These are phyloP conservation scores for Smittium mucronatum DNA, from an alignment of 371 early-diverging fungal genomes.

Conservation along the genomic window DNA sequence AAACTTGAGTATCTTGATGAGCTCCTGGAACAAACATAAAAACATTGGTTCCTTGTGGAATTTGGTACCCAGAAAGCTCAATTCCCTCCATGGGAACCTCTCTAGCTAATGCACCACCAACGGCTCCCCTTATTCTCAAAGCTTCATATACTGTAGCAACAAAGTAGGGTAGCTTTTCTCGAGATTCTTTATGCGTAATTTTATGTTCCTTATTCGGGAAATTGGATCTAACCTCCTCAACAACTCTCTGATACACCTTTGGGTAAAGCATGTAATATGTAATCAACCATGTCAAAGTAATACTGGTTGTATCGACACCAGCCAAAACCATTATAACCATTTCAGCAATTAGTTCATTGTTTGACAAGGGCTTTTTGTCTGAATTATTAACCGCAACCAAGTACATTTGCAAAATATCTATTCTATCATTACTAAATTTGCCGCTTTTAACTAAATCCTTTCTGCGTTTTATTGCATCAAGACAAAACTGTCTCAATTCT, in stretches of 20 bases:
- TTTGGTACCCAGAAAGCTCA: neutral
- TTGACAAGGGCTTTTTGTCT: too few relatives aligned
- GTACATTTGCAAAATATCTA: slow-evolving; percentile 23
- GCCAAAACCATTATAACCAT: slow-evolving; percentile 28
- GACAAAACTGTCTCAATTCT: neutral
- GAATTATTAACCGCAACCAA: slow-evolving; percentile 21
- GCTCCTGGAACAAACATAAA: neutral
- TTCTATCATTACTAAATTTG: neutral
- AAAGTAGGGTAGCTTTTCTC: neutral
- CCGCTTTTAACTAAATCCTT: neutral
- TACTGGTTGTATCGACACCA: slow-evolving; percentile 27
- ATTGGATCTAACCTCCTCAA: slow-evolving; percentile 20
- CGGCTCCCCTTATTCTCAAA: neutral
- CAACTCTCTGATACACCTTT: slow-evolving; percentile 14
- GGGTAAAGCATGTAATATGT: slow-evolving; percentile 27
- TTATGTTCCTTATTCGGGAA: slow-evolving; percentile 16
- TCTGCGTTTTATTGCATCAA: neutral
- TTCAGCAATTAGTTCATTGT: slow-evolving; percentile 16
- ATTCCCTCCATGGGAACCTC: neutral
- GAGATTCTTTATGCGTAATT: neutral
- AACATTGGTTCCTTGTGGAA: neutral
- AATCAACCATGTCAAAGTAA: slow-evolving; percentile 26
- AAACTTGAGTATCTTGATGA: neutral
- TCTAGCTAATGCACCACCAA: neutral
- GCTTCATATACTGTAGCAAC: too few relatives aligned